A percentile compares a stretch with the other conserved stretches of the same genome.
These are phyloP conservation scores for Aureobasidium sp. DNA, from an alignment of 2,329 filamentous ascomycete species.

Conservation along the genomic window DNA sequence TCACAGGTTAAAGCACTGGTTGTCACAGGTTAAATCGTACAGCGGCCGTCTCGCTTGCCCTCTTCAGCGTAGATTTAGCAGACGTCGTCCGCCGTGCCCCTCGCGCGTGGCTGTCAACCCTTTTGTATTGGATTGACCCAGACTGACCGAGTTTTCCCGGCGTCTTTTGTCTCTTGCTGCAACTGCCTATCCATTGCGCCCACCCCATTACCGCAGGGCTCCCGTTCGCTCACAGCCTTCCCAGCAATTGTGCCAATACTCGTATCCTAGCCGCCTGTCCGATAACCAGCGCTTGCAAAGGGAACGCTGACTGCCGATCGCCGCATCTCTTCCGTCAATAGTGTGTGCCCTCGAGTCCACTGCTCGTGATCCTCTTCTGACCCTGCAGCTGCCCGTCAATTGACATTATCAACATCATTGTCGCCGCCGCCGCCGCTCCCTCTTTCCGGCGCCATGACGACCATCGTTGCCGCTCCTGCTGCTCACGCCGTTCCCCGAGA, in stretches of 20 bases:
- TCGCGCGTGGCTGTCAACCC: conserved; percentile 12
- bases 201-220: not conserved
- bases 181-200: not conserved
- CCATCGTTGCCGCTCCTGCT: conserved; percentile 39
- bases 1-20: conserved; percentile 16
- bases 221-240: not conserved
- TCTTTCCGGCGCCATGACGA: conserved; percentile 34
- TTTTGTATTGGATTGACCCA: conserved; percentile 1
- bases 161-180: not conserved
- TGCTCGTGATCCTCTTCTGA: conserved; percentile 1
- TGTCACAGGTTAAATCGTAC: conserved; percentile 9
- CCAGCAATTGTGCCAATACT: not conserved
- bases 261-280: conserved; percentile 10
- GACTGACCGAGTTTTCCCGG: conserved; percentile 1
- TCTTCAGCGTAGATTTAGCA: conserved; percentile 12
- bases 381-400: conserved; percentile 13
- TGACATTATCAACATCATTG: not conserved
- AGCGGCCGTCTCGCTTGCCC: conserved; percentile 11
- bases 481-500: conserved; percentile 26
- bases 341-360: conserved; percentile 16
- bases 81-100: conserved; percentile 12
- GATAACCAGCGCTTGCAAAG: conserved; percentile 9
- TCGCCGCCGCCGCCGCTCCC: not conserved
- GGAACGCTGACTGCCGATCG: conserved; percentile 15
- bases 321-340: conserved; percentile 18